These are phyloP conservation scores for Phaeosphaeriaceae sp. DNA, from an alignment of 2,329 filamentous ascomycete genomes.

Conservation along the genomic window DNA sequence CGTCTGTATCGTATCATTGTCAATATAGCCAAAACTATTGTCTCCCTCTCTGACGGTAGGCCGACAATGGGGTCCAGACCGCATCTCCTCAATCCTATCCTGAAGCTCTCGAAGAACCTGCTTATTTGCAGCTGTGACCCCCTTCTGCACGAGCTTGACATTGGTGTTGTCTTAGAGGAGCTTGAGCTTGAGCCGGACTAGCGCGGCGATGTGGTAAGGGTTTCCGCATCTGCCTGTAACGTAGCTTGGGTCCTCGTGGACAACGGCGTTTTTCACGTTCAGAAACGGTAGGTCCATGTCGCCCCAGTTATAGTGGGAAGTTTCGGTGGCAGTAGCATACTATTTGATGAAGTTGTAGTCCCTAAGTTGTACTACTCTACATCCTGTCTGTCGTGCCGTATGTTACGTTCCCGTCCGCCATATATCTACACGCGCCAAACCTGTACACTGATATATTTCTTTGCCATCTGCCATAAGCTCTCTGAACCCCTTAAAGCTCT, in stretches of 20 bases:
- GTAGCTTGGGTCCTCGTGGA: constrained; percentile 45
- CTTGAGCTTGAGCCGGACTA: not conserved
- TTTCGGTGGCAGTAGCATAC: constrained; percentile 43
- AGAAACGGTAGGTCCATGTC: constrained; percentile 42
- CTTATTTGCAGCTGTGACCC: not conserved
- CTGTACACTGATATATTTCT: not conserved
- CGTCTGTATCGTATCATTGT: no score
- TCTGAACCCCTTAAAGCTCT: not conserved
- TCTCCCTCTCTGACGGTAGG: no score
- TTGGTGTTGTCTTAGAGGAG: not conserved
- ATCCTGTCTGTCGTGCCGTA: no score
- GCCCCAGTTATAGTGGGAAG: constrained; percentile 34
- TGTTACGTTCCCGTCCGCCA: no score
- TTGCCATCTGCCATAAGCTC: not conserved
- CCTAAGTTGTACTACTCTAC: no score
- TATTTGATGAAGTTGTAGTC: constrained; percentile 55
- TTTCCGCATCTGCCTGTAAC: not conserved
- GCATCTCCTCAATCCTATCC: not conserved
- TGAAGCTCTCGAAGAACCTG: not conserved
- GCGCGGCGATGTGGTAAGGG: not conserved
- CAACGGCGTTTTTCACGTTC: constrained; percentile 50
- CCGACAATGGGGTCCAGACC: not conserved
- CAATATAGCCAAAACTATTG: no score
- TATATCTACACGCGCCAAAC: not conserved
- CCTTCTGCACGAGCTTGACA: not conserved